These are phyloP conservation scores for Avena atlantica DNA, from an alignment of 176 grass and related monocot genomes.

Conservation along the genomic window DNA sequence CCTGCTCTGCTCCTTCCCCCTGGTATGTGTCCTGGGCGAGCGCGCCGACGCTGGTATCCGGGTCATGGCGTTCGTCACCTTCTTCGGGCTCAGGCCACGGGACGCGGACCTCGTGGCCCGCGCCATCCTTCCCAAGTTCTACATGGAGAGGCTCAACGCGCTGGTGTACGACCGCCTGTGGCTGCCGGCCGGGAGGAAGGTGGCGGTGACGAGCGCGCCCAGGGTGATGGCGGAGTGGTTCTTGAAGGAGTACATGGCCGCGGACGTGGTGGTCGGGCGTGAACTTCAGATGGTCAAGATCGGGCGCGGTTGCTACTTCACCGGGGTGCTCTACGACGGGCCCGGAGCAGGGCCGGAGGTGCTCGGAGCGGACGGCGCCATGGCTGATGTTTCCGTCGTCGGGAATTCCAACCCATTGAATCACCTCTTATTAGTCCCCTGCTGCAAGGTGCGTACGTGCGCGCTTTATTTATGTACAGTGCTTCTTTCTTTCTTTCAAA, in stretches of 20 bases:
- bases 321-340: slow-evolving; percentile 53
- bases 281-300: slow-evolving; percentile 62
- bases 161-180: slow-evolving; percentile 54
- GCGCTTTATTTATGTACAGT: not conserved
- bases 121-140: slow-evolving; percentile 81
- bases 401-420: slow-evolving; percentile 37
- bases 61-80: slow-evolving; percentile 77
- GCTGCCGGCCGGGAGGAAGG: slow-evolving; percentile 45
- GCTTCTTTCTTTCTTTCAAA: not conserved
- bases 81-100: slow-evolving; percentile 59
- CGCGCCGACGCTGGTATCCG: slow-evolving; percentile 36
- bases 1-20: slow-evolving; percentile 55
- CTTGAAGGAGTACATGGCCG: slow-evolving; percentile 67
- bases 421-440: slow-evolving; percentile 45
- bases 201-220: slow-evolving; percentile 63
- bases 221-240: slow-evolving; percentile 77
- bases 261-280: slow-evolving; percentile 57
- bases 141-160: slow-evolving; percentile 69
- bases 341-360: slow-evolving; percentile 29
- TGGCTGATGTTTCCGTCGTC: slow-evolving; percentile 62
- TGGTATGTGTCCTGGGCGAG: slow-evolving; percentile 59
- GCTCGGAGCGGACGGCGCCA: slow-evolving; percentile 26
- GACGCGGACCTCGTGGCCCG: slow-evolving; percentile 66
- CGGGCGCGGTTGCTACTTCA: slow-evolving; percentile 56
- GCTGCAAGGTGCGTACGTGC: slow-evolving; percentile 69